These are phyloP conservation scores for Mortierella sp. DNA, from an alignment of 371 early-diverging fungal species.

Conservation along the genomic window DNA sequence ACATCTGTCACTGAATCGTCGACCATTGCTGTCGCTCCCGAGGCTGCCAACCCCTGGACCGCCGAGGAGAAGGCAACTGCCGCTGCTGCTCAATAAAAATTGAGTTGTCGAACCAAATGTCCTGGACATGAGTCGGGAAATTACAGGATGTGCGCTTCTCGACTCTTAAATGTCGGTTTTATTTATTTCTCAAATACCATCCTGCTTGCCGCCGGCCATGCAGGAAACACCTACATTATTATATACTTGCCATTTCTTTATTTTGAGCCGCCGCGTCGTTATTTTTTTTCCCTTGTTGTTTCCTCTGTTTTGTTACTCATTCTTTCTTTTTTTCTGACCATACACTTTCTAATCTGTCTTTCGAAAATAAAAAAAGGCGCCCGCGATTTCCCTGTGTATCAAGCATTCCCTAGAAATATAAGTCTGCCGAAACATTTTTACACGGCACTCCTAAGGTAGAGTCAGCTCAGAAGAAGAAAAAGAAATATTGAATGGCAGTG, in stretches of 20 bases:
- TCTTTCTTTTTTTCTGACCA: not conserved
- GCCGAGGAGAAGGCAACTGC: conserved; percentile 15
- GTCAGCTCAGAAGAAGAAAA: no score
- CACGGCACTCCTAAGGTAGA: no score
- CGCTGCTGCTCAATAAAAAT: not conserved
- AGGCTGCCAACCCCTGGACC: conserved; percentile 19
- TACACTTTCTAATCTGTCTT: not conserved
- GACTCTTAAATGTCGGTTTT: not conserved
- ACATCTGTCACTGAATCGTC: conserved; percentile 5
- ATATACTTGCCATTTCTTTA: not conserved
- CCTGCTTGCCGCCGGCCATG: not conserved
- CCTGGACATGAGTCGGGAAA: not conserved
- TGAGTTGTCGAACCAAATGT: not conserved
- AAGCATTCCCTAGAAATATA: no score
- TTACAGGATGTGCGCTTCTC: conserved; percentile 4
- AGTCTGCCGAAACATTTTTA: no score
- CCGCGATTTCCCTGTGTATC: not conserved
- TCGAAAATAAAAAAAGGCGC: conserved; percentile 7
- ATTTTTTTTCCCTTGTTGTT: not conserved
- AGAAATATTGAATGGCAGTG: no score
- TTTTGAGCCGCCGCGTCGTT: not conserved
- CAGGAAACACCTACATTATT: not conserved
- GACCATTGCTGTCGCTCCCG: conserved; percentile 11
- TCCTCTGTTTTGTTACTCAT: not conserved
- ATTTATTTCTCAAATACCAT: conserved; percentile 3